Conservation (phyloP, 768 basidiomycete genomes). For the Mrakia hoshinonis region DNA sequence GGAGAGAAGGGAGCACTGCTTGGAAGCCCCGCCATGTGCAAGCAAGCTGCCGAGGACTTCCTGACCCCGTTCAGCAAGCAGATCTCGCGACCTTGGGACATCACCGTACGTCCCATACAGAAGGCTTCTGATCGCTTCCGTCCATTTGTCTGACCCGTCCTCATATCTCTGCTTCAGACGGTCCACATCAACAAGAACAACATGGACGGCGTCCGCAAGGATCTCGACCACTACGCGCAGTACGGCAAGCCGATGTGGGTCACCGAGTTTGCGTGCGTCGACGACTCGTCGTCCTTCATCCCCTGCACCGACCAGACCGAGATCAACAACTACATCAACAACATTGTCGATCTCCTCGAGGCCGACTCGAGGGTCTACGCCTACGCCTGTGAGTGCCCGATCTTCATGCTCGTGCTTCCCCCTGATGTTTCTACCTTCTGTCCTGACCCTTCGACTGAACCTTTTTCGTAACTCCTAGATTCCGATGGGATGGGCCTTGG, state of each 20-base stretch:
- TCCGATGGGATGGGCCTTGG: constrained; percentile 39
- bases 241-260: constrained; percentile 29
- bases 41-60: constrained; percentile 40
- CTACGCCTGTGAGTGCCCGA: background rate
- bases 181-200: constrained; percentile 31
- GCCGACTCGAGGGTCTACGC: constrained; percentile 29
- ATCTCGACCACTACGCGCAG: constrained; percentile 32
- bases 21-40: constrained; percentile 40
- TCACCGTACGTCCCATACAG: too few relatives aligned
- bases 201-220: constrained; percentile 37
- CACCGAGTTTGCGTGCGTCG: constrained; percentile 30
- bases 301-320: constrained; percentile 40
- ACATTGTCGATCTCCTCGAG: constrained; percentile 40
- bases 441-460: too few relatives aligned
- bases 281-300: constrained; percentile 35
- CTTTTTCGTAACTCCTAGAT: constrained; percentile 29
- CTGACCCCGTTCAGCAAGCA: constrained; percentile 37
- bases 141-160: too few relatives aligned
- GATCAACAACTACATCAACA: constrained; percentile 40
- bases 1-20: constrained; percentile 36
- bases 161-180: too few relatives aligned
- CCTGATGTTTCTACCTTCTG: too few relatives aligned
- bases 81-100: constrained; percentile 30
- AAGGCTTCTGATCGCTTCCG: too few relatives aligned
- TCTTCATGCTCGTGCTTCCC: too few relatives aligned